Percentiles rank a stretch among this genome's conserved stretches.
Evolutionary conservation across 2,329 filamentous ascomycete species (phyloP).

Genomic region (Venturia oleaginea): DNA sequence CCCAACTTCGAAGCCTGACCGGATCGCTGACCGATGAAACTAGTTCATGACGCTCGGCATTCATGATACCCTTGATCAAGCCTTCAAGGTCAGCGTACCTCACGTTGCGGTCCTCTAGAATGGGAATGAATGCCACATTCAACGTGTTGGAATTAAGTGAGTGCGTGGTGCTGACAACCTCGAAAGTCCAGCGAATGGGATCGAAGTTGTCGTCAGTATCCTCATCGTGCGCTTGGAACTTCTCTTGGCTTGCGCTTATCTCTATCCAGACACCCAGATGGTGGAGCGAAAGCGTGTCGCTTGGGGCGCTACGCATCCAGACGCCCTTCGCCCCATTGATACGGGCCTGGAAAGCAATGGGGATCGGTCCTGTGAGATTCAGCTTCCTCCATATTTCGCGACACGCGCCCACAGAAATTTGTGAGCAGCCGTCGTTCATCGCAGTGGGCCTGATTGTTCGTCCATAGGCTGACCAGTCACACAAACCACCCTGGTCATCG

Average conservation of each 20-base stretch:
- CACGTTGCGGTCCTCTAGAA: conserved; percentile 53
- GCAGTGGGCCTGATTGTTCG: conserved; percentile 17
- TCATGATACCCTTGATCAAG: conserved; percentile 38
- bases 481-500: conserved; percentile 23
- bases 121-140: conserved; percentile 60
- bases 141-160: conserved; percentile 45
- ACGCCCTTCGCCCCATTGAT: conserved; percentile 68
- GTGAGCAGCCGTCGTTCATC: conserved; percentile 50
- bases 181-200: conserved; percentile 51
- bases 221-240: conserved; percentile 48
- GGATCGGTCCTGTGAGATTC: conserved; percentile 42
- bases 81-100: conserved; percentile 37
- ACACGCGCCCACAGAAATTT: conserved; percentile 54
- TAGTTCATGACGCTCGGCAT: conserved; percentile 44
- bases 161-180: conserved; percentile 46
- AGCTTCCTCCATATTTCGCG: conserved; percentile 42
- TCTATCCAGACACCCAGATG: conserved; percentile 52
- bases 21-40: conserved; percentile 43
- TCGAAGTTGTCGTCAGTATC: conserved; percentile 36
- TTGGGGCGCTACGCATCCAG: conserved; percentile 53
- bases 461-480: not conserved
- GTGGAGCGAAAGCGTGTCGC: conserved; percentile 32
- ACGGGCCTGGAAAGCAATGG: conserved; percentile 59
- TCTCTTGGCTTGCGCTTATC: conserved; percentile 55
- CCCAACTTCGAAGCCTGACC: conserved; percentile 45